Percentiles rank a stretch among this genome's conserved stretches.
Evolutionary conservation across 768 basidiomycete genomes (phyloP).

Genomic region (Gymnopilus dilepis): DNA sequence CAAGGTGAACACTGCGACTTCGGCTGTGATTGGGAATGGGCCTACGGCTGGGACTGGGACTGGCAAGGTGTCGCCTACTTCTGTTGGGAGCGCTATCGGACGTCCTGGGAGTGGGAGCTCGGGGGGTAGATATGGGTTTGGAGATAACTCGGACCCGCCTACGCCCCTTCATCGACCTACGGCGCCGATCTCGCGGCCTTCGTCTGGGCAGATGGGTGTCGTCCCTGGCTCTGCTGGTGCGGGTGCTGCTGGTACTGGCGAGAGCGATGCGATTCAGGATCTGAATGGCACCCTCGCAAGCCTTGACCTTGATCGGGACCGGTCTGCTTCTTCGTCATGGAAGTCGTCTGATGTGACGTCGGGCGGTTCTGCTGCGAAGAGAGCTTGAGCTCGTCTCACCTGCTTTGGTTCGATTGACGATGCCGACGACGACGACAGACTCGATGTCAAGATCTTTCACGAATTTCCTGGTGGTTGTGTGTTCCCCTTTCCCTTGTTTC

Average conservation of each 20-base stretch:
- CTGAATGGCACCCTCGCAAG: slow-evolving; percentile 80
- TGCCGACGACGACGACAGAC: neutral
- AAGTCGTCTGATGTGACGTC: slow-evolving; percentile 27
- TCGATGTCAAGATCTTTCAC: too few species aligned
- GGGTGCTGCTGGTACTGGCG: slow-evolving; percentile 20
- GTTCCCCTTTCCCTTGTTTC: slow-evolving; percentile 9
- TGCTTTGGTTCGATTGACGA: neutral
- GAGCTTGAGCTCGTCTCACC: neutral
- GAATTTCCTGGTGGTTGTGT: neutral
- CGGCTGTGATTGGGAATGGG: slow-evolving; percentile 2
- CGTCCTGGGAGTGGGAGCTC: slow-evolving; percentile 45
- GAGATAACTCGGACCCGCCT: slow-evolving; percentile 45
- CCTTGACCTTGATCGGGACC: slow-evolving; percentile 60
- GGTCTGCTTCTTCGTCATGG: slow-evolving; percentile 24
- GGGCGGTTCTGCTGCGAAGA: slow-evolving; percentile 19
- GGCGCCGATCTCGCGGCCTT: slow-evolving; percentile 56
- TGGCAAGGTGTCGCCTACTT: slow-evolving; percentile 49
- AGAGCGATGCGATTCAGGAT: slow-evolving; percentile 65
- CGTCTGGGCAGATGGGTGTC: slow-evolving; percentile 48
- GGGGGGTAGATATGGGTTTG: slow-evolving; percentile 51
- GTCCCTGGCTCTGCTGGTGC: slow-evolving; percentile 26
- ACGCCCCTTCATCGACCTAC: slow-evolving; percentile 50
- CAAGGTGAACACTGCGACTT: slow-evolving; percentile 32
- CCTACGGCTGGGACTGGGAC: too few species aligned
- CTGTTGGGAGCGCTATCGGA: slow-evolving; percentile 21